Evolutionary conservation across 164 flowering plant genomes (phyloP).

Genomic region (Tetrastigma voinierianum): DNA sequence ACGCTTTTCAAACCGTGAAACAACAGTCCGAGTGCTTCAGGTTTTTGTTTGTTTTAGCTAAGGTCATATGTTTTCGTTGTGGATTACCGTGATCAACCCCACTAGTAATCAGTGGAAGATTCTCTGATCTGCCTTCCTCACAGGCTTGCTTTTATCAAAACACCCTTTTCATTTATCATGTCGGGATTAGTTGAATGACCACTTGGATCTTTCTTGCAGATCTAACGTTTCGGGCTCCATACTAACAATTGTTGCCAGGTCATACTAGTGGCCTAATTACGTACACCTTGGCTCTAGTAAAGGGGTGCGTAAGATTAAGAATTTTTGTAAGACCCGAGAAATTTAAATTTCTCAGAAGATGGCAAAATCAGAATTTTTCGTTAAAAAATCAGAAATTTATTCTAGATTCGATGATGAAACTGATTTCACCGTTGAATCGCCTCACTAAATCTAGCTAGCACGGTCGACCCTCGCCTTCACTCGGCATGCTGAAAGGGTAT

Average conservation of each 20-base stretch:
- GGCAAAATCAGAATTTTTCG: too few relatives aligned
- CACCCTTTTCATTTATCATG: background rate
- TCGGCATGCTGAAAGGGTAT: too few relatives aligned
- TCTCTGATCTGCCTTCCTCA: slow-evolving; percentile 40
- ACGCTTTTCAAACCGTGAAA: too few relatives aligned
- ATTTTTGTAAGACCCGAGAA: too few relatives aligned
- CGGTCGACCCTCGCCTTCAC: too few relatives aligned
- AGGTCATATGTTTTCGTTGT: slow-evolving; percentile 33
- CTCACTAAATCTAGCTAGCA: too few relatives aligned
- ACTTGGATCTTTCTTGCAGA: slow-evolving; percentile 32
- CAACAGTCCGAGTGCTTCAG: too few relatives aligned
- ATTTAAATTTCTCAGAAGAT: too few relatives aligned
- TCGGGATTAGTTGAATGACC: background rate
- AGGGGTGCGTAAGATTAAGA: slow-evolving; percentile 36
- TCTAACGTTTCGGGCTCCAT: slow-evolving; percentile 62
- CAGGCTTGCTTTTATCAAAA: slow-evolving; percentile 33
- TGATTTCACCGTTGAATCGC: too few relatives aligned
- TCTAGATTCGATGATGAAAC: too few relatives aligned
- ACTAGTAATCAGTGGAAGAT: slow-evolving; percentile 50
- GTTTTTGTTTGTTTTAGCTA: too few relatives aligned
- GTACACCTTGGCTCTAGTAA: slow-evolving; percentile 62
- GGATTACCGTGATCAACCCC: slow-evolving; percentile 60
- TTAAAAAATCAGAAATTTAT: too few relatives aligned
- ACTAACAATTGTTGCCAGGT: slow-evolving; percentile 64
- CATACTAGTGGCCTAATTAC: slow-evolving; percentile 57